phyloP scores from a whole-genome alignment of 345 rosid species.

The Rhodomyrtus tomentosa region DNA sequence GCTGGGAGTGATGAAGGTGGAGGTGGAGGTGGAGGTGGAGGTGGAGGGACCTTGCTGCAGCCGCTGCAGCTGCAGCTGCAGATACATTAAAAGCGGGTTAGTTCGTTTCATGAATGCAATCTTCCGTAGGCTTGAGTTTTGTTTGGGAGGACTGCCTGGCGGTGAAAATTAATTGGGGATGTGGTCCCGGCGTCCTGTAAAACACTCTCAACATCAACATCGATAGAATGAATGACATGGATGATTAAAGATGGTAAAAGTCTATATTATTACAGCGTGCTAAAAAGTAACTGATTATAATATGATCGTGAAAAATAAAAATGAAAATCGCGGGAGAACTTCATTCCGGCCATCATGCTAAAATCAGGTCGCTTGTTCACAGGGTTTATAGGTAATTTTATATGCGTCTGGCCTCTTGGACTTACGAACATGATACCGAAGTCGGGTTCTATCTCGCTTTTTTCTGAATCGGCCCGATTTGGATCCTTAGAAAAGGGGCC shows the following conservation, averaged over 20 bases:
- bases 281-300: neutral
- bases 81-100: neutral
- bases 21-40: neutral
- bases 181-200: neutral
- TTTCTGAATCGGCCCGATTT: too few species aligned
- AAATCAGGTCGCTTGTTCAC: accelerated
- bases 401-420: neutral
- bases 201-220: too few species aligned
- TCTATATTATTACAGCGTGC: neutral
- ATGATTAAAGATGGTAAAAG: neutral
- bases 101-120: neutral
- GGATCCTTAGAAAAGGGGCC: neutral
- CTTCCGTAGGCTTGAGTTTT: neutral
- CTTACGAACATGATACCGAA: neutral
- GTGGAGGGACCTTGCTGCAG: neutral
- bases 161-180: neutral
- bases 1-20: neutral
- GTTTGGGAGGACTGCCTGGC: neutral
- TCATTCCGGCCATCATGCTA: accelerated
- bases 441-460: neutral
- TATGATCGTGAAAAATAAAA: neutral
- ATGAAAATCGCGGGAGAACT: neutral
- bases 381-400: neutral
- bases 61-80: too few species aligned
- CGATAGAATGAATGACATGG: neutral